Conservation (phyloP, 345 rosid species). For the Linum usitatissimum region DNA sequence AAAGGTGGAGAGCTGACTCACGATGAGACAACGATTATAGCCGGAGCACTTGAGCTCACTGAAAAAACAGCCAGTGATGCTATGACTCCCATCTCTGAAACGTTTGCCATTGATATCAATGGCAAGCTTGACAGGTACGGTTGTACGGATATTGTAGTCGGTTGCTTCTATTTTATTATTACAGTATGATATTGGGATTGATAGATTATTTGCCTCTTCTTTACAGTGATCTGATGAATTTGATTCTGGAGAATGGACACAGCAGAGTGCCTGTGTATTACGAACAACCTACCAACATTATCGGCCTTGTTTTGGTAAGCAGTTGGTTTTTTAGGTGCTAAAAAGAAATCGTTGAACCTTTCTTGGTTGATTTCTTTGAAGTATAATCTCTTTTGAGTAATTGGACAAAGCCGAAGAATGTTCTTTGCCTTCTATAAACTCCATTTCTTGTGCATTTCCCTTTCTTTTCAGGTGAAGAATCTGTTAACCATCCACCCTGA, state of each 20-base stretch:
- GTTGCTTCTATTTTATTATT: not conserved
- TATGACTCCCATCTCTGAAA: constrained; percentile 6
- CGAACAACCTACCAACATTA: constrained; percentile 5
- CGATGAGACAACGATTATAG: constrained; percentile 6
- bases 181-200: not conserved
- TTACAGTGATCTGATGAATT: constrained; percentile 5
- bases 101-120: constrained; percentile 10
- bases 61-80: constrained; percentile 8
- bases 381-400: not conserved
- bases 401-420: not conserved
- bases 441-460: not conserved
- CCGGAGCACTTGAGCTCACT: constrained; percentile 8
- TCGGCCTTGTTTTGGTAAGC: constrained; percentile 5
- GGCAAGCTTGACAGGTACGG: constrained; percentile 7
- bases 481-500: constrained; percentile 6
- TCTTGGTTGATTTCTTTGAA: too few relatives aligned
- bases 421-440: not conserved
- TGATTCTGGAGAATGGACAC: constrained; percentile 7
- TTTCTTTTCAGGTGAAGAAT: not conserved
- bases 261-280: constrained; percentile 9
- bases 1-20: constrained; percentile 11
- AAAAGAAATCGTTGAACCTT: too few relatives aligned
- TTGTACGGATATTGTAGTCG: not conserved
- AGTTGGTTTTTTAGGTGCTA: not conserved
- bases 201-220: not conserved